Base-by-base conservation (phyloP, 2,329 filamentous ascomycete species). In the Xylaria hypoxylon region DNA sequence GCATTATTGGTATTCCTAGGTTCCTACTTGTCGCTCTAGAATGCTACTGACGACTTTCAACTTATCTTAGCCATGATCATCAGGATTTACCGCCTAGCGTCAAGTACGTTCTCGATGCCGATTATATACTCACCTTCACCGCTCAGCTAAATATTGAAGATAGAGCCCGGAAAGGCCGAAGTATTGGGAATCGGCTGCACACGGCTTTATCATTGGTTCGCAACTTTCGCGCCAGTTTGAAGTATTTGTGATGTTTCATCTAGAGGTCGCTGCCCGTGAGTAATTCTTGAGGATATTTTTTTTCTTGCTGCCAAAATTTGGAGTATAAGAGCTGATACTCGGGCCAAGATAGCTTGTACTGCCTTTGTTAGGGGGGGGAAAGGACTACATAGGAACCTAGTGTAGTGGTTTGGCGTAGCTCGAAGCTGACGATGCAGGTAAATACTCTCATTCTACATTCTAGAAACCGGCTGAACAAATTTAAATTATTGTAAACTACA, bases 351-450 rank as follows among this genome's bases (percentile, higher is more conserved):
- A n/a, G n/a, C n/a, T n/a, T n/a, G n/a, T n/a, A n/a, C n/a, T n/a
- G n/a, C n/a, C n/a, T n/a, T n/a, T n/a, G n/a, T n/a, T n/a, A n/a
- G n/a, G n/a, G n/a, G n/a, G n/a, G n/a, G n/a, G n/a, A n/a, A n/a
- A n/a, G n/a, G n/a, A n/a, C n/a, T n/a, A n/a, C n/a, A n/a, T n/a
- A n/a, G n/a, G n/a, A n/a, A n/a, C n/a, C n/a, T n/a, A n/a, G n/a
- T n/a, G n/a, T n/a, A n/a, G n/a, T 82, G 1, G 74, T 83, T 22
- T 84, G 80, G 82, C 81, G 81, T 1, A 80, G 78, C 47, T 71
- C 83, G 2, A 80, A 79, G 64, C 65, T 83, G n/a, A 78, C 81
- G 15, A 74, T 83, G 50, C 72, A 78, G 57, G 77, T 79, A 66
- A 67, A n/a, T n/a, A n/a, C n/a, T n/a, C n/a, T n/a, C n/a, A n/a